Base-by-base conservation (phyloP, 169 alveolate genomes). In the Plasmodium falciparum region DNA sequence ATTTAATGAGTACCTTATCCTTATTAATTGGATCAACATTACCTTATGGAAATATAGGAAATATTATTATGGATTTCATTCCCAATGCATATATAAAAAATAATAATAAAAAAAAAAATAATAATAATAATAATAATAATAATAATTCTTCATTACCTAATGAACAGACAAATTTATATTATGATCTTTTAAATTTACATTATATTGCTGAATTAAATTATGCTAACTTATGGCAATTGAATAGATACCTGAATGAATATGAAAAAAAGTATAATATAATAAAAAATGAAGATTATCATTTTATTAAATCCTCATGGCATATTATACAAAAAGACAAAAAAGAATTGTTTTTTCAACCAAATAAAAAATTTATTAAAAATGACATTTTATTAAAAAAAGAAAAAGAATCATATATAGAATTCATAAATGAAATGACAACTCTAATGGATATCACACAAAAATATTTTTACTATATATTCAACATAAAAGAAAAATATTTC, bases 21-120 rank as follows among this genome's bases (percentile, higher is more conserved):
- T 56, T 83, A 20, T 50, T 83, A 62, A 83, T 83, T 33, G 91
- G 91, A 1, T 83, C 91, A 9, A 83, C 91, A 3, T 3, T 83
- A n/a, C 91, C 91, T 12, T 83, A 69, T 26, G 54, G 91, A 33
- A 83, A 83, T 22, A 73, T 83, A 11, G 91, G 91, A n/a, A 69
- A 83, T 56, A 65, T 83, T 69, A 83, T 83, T 17, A n/a, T 58
- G 29, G 91, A 83, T 26, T 5, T 83, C 1, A 50, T 83, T 29
- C 91, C 91, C 45, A 43, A 54, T 17, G 91, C 85, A 58, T 54
- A 58, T 22, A 20, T 17, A 52, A 20, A 61, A 29, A 12, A 17
- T 3, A 45, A 73, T 33, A 2, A n/a, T n/a, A n/a, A n/a, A n/a
- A n/a, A n/a, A n/a, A n/a, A n/a, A n/a, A n/a, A n/a, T n/a, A n/a